Percentiles rank a stretch among this genome's conserved stretches.
These are phyloP conservation scores for Gorgonomyces haynaldii DNA, from an alignment of 192 early-diverging fungal species.

Conservation along the genomic window DNA sequence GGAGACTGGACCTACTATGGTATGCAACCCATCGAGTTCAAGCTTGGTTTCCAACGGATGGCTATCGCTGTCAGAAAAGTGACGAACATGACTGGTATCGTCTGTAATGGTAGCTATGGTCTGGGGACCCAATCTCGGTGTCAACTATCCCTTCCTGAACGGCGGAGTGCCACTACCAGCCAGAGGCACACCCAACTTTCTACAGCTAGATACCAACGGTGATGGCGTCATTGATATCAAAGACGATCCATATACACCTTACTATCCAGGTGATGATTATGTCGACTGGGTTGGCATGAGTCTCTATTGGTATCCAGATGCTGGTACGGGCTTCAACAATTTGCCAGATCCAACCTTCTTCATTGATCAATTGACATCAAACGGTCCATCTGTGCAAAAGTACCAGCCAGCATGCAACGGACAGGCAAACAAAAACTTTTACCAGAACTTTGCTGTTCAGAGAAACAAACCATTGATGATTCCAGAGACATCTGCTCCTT, in stretches of 20 bases:
- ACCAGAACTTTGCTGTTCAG: constrained; percentile 21
- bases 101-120: constrained; percentile 23
- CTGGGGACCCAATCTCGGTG: constrained; percentile 34
- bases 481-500: constrained; percentile 27
- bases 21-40: constrained; percentile 18
- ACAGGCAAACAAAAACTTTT: constrained; percentile 17
- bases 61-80: constrained; percentile 11
- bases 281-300: constrained; percentile 31
- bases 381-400: constrained; percentile 1
- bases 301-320: constrained; percentile 19
- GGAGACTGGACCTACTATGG: constrained; percentile 16
- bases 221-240: constrained; percentile 14
- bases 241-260: constrained; percentile 30
- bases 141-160: constrained; percentile 25
- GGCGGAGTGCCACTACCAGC: not conserved
- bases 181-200: constrained; percentile 6
- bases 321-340: not conserved
- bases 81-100: constrained; percentile 32
- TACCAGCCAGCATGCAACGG: not conserved
- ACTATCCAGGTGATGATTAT: constrained; percentile 22
- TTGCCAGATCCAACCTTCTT: not conserved
- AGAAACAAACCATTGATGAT: constrained; percentile 28
- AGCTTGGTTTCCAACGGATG: constrained; percentile 14
- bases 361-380: constrained; percentile 3
- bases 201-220: constrained; percentile 22